These are phyloP conservation scores for Suhomyces tanzawaensis DNA, from an alignment of 805 yeast species.

Conservation along the genomic window DNA sequence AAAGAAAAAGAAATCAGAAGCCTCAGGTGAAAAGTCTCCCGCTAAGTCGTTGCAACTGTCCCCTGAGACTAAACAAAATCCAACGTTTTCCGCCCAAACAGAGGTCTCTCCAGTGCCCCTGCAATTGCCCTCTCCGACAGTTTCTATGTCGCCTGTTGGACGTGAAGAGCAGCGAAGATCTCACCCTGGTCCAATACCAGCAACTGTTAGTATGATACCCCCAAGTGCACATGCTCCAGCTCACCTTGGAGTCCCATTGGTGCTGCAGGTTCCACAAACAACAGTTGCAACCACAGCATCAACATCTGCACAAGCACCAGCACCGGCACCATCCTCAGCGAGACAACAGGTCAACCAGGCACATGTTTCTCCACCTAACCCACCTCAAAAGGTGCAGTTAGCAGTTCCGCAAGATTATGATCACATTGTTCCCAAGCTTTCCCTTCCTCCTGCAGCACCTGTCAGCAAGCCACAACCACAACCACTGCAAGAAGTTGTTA, in stretches of 20 bases:
- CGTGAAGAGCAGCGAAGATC: neutral
- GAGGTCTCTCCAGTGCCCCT: neutral
- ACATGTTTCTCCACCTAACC: neutral
- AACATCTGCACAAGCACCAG: conserved; percentile 5
- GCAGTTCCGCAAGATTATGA: neutral
- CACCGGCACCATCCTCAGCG: conserved; percentile 3
- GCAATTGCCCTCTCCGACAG: conserved; percentile 5
- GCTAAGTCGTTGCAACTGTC: neutral
- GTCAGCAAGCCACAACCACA: neutral
- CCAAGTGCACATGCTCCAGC: neutral
- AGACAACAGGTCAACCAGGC: conserved; percentile 1
- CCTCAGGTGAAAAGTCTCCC: neutral
- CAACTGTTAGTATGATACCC: conserved; percentile 1
- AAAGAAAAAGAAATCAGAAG: conserved; percentile 11
- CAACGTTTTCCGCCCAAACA: neutral
- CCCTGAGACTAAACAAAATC: neutral
- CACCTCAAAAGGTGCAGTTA: neutral
- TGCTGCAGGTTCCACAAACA: no score
- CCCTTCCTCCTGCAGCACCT: neutral
- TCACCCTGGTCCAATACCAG: conserved; percentile 1
- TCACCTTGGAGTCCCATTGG: neutral
- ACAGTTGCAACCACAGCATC: neutral
- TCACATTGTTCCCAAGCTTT: neutral
- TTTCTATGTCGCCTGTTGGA: neutral
- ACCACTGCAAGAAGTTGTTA: no score